These are phyloP conservation scores for Cryptococcus sp. DNA, from an alignment of 1,284 basidiomycete species.

Conservation along the genomic window DNA sequence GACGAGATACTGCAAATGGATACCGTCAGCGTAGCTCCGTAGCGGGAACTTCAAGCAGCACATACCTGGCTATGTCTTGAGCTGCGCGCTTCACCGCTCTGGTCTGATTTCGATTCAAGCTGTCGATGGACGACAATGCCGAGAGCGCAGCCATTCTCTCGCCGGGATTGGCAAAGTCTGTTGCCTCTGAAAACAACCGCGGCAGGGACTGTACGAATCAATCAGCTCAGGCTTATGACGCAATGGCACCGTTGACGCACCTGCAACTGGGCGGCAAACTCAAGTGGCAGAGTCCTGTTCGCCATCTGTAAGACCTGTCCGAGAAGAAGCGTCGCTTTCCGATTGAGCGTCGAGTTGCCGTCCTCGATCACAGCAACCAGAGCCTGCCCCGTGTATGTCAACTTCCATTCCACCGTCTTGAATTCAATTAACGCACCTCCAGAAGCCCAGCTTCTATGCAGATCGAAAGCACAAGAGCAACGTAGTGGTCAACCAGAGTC, in stretches of 20 bases:
- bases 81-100: constrained; percentile 15
- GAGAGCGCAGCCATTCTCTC: constrained; percentile 74
- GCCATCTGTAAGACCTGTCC: constrained; percentile 86
- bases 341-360: constrained; percentile 61
- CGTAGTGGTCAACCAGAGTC: constrained; percentile 89
- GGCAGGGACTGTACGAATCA: constrained; percentile 67
- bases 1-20: constrained; percentile 37
- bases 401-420: not conserved
- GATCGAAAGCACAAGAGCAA: constrained; percentile 80
- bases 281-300: constrained; percentile 81
- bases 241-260: constrained; percentile 47
- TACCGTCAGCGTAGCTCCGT: not conserved
- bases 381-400: constrained; percentile 56
- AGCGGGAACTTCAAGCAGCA: not conserved
- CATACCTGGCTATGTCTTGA: constrained; percentile 13
- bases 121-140: constrained; percentile 83
- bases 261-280: constrained; percentile 77
- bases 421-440: constrained; percentile 58
- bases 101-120: constrained; percentile 75
- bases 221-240: not conserved
- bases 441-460: constrained; percentile 83
- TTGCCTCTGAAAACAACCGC: constrained; percentile 75
- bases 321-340: constrained; percentile 88
- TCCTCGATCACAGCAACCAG: constrained; percentile 77
- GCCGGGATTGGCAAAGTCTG: constrained; percentile 64